Conservation (phyloP, 2,329 filamentous ascomycete species). For the Clonostachys rhizophaga region DNA sequence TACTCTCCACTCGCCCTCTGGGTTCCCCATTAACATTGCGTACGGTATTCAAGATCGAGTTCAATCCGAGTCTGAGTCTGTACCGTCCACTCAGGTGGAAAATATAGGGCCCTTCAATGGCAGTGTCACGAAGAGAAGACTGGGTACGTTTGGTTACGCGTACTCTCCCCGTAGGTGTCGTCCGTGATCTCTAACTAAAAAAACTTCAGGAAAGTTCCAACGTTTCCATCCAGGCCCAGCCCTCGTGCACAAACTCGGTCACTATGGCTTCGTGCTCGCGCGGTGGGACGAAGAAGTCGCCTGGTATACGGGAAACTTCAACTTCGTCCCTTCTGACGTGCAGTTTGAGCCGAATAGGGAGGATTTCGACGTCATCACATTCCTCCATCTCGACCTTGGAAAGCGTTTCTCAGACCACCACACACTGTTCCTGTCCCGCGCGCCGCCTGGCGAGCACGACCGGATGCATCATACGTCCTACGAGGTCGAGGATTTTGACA, state of each 20-base stretch:
- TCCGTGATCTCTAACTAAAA: background rate
- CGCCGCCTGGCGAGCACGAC: slow-evolving; percentile 5
- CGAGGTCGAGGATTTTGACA: slow-evolving; percentile 56
- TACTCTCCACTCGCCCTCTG: slow-evolving; percentile 23
- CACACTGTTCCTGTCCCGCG: slow-evolving; percentile 40
- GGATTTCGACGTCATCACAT: slow-evolving; percentile 25
- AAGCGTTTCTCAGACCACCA: slow-evolving; percentile 47
- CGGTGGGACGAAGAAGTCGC: slow-evolving; percentile 21
- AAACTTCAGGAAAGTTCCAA: slow-evolving; percentile 18
- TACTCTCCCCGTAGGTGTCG: background rate
- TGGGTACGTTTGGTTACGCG: background rate
- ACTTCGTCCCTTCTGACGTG: slow-evolving; percentile 29
- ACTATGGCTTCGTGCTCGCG: slow-evolving; percentile 25
- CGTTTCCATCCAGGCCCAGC: slow-evolving; percentile 22
- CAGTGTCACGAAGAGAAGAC: slow-evolving; percentile 1
- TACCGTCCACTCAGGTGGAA: background rate
- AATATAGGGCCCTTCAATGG: slow-evolving; percentile 5
- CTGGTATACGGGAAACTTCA: slow-evolving; percentile 33
- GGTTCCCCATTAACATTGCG: slow-evolving; percentile 17
- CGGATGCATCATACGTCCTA: slow-evolving; percentile 16
- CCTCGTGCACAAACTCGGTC: slow-evolving; percentile 30
- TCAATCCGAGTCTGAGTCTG: slow-evolving; percentile 9
- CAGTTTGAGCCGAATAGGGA: slow-evolving; percentile 5
- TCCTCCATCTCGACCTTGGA: slow-evolving; percentile 50
- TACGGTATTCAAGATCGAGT: slow-evolving; percentile 5